phyloP scores from a whole-genome alignment of 2,329 filamentous ascomycete genomes.

The Pseudogymnoascus sp. region DNA sequence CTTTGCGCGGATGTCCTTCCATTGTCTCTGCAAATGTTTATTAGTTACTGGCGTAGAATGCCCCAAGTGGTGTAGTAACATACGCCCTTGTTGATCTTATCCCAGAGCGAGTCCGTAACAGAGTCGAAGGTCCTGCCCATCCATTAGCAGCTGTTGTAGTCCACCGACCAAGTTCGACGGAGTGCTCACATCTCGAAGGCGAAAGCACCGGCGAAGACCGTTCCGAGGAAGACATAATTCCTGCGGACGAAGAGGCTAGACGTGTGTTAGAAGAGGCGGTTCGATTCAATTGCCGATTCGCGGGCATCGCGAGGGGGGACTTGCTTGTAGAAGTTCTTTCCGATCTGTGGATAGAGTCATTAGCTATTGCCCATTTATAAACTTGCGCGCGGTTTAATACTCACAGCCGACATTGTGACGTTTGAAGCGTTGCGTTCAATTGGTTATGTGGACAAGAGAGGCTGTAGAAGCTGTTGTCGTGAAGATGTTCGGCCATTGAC shows the following conservation, averaged over 20 bases:
- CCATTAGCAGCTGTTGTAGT: not conserved
- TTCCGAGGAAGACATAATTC: constrained; percentile 80
- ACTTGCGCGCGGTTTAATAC: not conserved
- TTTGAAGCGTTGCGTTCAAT: constrained; percentile 12
- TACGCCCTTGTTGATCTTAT: constrained; percentile 86
- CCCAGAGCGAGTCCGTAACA: constrained; percentile 78
- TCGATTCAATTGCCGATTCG: constrained; percentile 5
- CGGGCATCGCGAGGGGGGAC: constrained; percentile 16
- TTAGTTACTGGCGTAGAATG: constrained; percentile 24
- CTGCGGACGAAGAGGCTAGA: constrained; percentile 71
- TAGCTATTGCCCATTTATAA: constrained; percentile 13
- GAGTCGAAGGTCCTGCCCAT: constrained; percentile 67
- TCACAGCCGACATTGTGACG: constrained; percentile 26
- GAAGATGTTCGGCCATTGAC: constrained; percentile 16
- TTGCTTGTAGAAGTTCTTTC: constrained; percentile 27
- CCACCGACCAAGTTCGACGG: not conserved
- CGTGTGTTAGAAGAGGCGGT: not conserved
- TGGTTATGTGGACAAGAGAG: constrained; percentile 11
- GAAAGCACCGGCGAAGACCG: constrained; percentile 82
- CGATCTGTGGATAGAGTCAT: constrained; percentile 23
- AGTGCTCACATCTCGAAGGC: constrained; percentile 79
- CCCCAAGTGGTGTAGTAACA: constrained; percentile 31
- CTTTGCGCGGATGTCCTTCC: constrained; percentile 95
- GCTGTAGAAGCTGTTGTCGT: constrained; percentile 13
- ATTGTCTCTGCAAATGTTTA: constrained; percentile 69